These are phyloP conservation scores for Geotrichum restrictum DNA, from an alignment of 1,139 yeast genomes.

Conservation along the genomic window DNA sequence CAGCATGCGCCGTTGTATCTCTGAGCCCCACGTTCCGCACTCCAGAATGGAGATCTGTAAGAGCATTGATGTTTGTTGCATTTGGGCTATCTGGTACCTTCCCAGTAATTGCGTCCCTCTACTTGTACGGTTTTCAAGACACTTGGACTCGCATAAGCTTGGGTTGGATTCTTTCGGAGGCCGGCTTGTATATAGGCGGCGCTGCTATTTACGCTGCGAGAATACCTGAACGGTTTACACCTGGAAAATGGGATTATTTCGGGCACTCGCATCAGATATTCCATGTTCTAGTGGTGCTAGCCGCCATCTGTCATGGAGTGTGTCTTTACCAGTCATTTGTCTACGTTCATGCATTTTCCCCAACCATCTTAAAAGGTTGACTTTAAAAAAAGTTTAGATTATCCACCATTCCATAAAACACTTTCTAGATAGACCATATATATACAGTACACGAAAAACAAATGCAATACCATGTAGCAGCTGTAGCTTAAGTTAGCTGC, in stretches of 20 bases:
- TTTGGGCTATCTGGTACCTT: constrained; percentile 78
- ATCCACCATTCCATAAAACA: too few species aligned
- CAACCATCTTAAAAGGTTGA: too few species aligned
- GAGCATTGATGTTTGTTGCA: constrained; percentile 73
- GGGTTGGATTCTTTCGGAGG: constrained; percentile 64
- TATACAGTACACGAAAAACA: too few species aligned
- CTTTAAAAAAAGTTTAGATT: too few species aligned
- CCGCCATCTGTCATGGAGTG: constrained; percentile 70
- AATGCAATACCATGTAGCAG: too few species aligned
- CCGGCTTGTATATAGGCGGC: constrained; percentile 68
- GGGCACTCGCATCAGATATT: constrained; percentile 90
- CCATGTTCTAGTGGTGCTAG: constrained; percentile 75
- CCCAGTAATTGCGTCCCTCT: constrained; percentile 58
- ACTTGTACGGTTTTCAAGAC: constrained; percentile 45
- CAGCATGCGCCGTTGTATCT: constrained; percentile 60
- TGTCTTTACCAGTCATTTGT: constrained; percentile 59
- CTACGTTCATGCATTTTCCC: neutral
- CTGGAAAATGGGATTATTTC: constrained; percentile 65
- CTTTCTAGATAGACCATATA: too few species aligned
- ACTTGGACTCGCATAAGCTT: constrained; percentile 54
- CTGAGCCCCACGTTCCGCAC: constrained; percentile 62
- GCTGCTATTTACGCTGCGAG: constrained; percentile 75
- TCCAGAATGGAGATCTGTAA: constrained; percentile 65
- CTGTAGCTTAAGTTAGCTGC: too few species aligned
- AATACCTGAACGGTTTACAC: constrained; percentile 67